Percentiles rank a stretch among this genome's conserved stretches.
Evolutionary conservation across 352 stramenopile species (phyloP).

Genomic region (Phytophthora litchii): DNA sequence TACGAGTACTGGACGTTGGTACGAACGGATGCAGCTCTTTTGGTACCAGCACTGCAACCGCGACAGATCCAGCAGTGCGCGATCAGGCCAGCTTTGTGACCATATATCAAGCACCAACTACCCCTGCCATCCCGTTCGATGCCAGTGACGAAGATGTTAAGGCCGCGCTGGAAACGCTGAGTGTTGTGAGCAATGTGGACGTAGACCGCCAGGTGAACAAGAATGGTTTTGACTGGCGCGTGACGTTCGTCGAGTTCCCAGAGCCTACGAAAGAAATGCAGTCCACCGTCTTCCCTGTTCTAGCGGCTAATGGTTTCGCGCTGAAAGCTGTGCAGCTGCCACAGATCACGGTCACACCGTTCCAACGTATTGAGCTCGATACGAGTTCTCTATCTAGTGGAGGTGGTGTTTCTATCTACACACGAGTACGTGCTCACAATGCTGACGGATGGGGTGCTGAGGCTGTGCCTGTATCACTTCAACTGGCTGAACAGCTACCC

Average conservation of each 20-base stretch:
- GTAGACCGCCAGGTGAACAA: slow-evolving; percentile 83
- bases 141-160: slow-evolving; percentile 92
- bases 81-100: slow-evolving; percentile 50
- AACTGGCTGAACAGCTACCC: slow-evolving; percentile 60
- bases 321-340: slow-evolving; percentile 55
- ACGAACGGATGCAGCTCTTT: slow-evolving; percentile 92
- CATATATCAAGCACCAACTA: slow-evolving; percentile 93
- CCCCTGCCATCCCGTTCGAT: slow-evolving; percentile 89
- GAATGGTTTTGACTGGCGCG: slow-evolving; percentile 90
- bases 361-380: slow-evolving; percentile 50
- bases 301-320: slow-evolving; percentile 58
- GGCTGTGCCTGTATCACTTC: slow-evolving; percentile 47
- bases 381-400: slow-evolving; percentile 29
- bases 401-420: slow-evolving; percentile 60
- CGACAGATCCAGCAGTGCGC: slow-evolving; percentile 20
- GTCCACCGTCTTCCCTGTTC: slow-evolving; percentile 26
- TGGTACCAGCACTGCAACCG: slow-evolving; percentile 25
- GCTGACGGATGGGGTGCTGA: slow-evolving; percentile 52
- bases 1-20: slow-evolving; percentile 91
- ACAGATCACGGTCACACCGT: slow-evolving; percentile 53
- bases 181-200: slow-evolving; percentile 88
- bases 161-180: slow-evolving; percentile 91
- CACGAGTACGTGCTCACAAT: slow-evolving; percentile 66
- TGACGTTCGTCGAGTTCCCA: slow-evolving; percentile 92
- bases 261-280: slow-evolving; percentile 18